Evolutionary conservation across 116 monocot genomes (phyloP), one percentile per base, ranked within the genome.

Genomic region (Posidonia oceanica): DNA sequence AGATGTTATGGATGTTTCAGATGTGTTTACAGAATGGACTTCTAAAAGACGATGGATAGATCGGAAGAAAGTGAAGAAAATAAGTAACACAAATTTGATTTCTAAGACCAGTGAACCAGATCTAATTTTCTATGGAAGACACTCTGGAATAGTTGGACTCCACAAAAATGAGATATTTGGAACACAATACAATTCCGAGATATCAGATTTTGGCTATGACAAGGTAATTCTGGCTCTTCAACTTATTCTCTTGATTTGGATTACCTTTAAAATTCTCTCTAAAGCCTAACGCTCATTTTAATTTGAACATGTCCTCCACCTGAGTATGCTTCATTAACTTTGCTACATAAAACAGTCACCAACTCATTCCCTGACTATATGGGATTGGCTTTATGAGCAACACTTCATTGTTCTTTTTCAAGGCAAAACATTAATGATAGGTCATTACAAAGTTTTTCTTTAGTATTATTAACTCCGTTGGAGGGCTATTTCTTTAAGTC

Each of bases 111-210:
- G 78, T 61, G 86, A 86, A 66, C 84, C 85, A 15, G 87, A 98
- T 23, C 68, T 92, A 61, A 80, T 98, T 59, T 98, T 80, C 71
- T 98, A 98, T 87, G 98, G 98, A 3, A 92, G 69, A 73, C 54
- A 80, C 77, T 92, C 98, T 59, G 98, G 93, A 71, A 70, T 98
- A 22, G 80, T 89, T 69, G 89, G 90, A 23, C 66, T 79, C 22
- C 29, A 48, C 23, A 98, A 69, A 80, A 82, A 41, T 69, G 77
- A 86, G 41, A 36, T 90, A 40, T 87, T 80, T 57, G 6, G 40
- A 67, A 59, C 37, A 23, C 63, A 52, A 41, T 63, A 57, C 59
- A 73, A 62, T 14, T 59, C 21, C 65, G 82, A 90, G 62, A 71
- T 61, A 56, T 81, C 59, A 44, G 18, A 66, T 57, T 78, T 71